Base-by-base conservation (phyloP, 371 early-diverging fungal species). In the Mucor mucedo region DNA sequence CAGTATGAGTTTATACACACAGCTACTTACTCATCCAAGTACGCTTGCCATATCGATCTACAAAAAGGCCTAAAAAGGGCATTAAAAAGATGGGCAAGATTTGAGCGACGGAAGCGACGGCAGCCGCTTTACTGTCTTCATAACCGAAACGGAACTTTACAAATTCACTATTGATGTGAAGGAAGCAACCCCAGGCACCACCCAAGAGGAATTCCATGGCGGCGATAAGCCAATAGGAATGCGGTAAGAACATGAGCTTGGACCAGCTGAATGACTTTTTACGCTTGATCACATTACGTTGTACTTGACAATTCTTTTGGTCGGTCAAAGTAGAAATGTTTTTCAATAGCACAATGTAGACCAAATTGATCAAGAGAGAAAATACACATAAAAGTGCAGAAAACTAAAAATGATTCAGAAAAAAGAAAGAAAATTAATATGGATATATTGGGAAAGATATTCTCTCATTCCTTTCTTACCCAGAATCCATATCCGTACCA, bases 401-500 rank as follows among this genome's bases (percentile, higher is more conserved):
- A 56, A 84, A 81, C 84, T 81, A 50, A 50, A 21, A 27, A 27
- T 14, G n/a, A 28, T 21, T 11, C 2, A 11, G 50, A 10, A 9
- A 9, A 30, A 5, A 21, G 3, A 50, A 67, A 44, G 39, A 5
- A 38, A 16, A 65, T 8, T 10, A 1, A 33, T 41, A 55, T 63
- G 8, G 44, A 16, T 14, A 14, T 29, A 21, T 27, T 0, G 5
- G 13, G 2, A 48, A 21, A 21, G 21, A 21, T 21, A 21, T 21
- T 21, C 1, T 21, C 21, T 21, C 45, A 29, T 60, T 44, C 47
- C 10, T 39, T 39, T 39, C 52, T 72, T 80, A 87, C 88, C 89
- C 89, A 90, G 54, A 90, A 88, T 3, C 86, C 84, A 40, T 84
- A 87, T 39, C 90, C 90, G 50, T 88, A 90, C 75, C 87, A 90